Evolutionary conservation across 1,284 basidiomycete genomes (phyloP).

Genomic region (Xerocomus amazonicus): DNA sequence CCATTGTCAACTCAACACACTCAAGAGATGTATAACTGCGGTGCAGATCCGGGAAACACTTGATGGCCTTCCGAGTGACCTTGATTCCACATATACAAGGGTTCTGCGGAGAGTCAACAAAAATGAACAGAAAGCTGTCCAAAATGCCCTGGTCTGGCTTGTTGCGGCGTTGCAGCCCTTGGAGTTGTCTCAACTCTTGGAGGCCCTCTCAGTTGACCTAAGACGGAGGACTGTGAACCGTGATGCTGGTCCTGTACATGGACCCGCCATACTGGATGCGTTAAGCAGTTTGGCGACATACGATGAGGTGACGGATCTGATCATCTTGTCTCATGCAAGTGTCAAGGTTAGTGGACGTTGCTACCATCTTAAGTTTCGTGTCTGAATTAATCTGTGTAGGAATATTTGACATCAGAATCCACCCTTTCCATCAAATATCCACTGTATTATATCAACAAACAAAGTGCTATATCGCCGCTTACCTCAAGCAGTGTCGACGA

Average conservation of each 20-base stretch:
- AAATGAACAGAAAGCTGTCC: not conserved
- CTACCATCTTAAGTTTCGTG: not conserved
- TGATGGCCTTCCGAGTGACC: constrained; percentile 1
- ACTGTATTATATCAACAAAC: not conserved
- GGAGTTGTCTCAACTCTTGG: constrained; percentile 10
- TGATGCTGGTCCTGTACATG: constrained; percentile 3
- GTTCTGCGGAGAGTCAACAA: constrained; percentile 3
- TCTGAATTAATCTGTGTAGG: not conserved
- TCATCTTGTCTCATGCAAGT: constrained; percentile 11
- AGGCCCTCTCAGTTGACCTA: constrained; percentile 6
- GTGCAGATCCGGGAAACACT: not conserved
- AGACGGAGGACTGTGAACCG: not conserved
- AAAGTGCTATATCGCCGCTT: not conserved
- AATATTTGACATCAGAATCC: not conserved
- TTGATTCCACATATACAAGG: constrained; percentile 8
- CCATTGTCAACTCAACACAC: constrained; percentile 4
- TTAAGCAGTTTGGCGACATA: constrained; percentile 8
- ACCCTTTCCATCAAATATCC: not conserved
- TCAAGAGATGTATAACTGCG: constrained; percentile 1
- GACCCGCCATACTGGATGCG: constrained; percentile 5
- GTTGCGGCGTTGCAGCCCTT: constrained; percentile 5
- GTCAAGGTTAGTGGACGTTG: not conserved
- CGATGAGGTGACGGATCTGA: not conserved
- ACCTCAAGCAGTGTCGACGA: not conserved
- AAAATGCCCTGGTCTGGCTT: constrained; percentile 8